These are phyloP conservation scores for Hypoxylon sp. DNA, from an alignment of 2,329 filamentous ascomycete genomes.

Conservation along the genomic window DNA sequence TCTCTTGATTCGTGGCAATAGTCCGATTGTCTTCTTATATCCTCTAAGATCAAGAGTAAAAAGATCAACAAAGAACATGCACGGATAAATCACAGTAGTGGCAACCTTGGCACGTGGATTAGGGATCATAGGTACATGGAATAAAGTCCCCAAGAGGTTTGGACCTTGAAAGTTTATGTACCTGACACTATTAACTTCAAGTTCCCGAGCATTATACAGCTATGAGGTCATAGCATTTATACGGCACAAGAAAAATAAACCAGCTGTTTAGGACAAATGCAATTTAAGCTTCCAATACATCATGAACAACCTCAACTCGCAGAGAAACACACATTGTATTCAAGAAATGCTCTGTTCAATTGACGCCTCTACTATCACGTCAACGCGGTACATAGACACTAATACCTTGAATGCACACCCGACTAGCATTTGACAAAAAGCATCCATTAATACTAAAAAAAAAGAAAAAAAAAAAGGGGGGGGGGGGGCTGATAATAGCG, in stretches of 20 bases:
- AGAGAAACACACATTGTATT: neutral
- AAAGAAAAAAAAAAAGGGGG: too few relatives aligned
- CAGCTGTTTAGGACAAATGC: neutral
- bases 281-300: neutral
- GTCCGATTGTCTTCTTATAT: slow-evolving; percentile 1
- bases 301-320: neutral
- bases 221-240: slow-evolving; percentile 36
- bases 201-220: neutral
- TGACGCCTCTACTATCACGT: neutral
- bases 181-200: neutral
- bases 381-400: neutral
- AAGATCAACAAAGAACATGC: neutral
- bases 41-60: neutral
- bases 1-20: slow-evolving; percentile 21
- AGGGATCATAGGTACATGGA: neutral
- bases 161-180: neutral
- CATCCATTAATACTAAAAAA: too few relatives aligned
- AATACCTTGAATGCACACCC: too few relatives aligned
- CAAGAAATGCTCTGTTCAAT: neutral
- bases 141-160: too few relatives aligned
- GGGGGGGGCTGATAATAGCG: too few relatives aligned
- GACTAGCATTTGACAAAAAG: too few relatives aligned
- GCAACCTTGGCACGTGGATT: neutral
- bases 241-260: neutral
- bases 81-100: neutral